Base-by-base conservation (phyloP, 2,329 filamentous ascomycete genomes). In the Pyricularia sp. region DNA sequence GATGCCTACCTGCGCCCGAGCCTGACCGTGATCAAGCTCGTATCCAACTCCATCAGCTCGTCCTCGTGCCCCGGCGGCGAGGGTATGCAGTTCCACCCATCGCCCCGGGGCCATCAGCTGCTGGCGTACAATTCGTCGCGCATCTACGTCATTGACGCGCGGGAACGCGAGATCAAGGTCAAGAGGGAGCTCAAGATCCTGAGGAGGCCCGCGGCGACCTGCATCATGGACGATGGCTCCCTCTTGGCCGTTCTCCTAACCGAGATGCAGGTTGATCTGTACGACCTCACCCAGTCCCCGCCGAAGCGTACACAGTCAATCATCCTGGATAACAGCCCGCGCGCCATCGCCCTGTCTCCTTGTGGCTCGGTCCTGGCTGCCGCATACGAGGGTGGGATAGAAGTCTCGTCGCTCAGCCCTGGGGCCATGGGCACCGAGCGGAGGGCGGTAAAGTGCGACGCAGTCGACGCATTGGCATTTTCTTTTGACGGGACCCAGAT, bases 351-450 rank as follows among this genome's bases (percentile, higher is more conserved):
- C 19, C 78, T 96, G 33, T 93, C 91, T 0, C 90, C 91, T 1
- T 90, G 88, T 68, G 91, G 90, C 28, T 86, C 88, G 59, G 89
- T 96, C 16, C 77, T 96, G 60, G 92, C 92, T 28, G 88, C 91
- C 19, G 91, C 91, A 8, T 96, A 93, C 74, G 87, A 91, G 71
- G 89, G 90, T 65, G 90, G 90, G n/a, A 93, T 96, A 67, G 92
- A 96, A 74, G 89, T 96, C 0, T 87, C 90, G 31, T 89, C 91
- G 5, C 78, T 96, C 53, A 84, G 84, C 62, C 79, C 87, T 2
- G 83, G 81, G 64, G 85, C 84, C 30, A 71, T 88, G 31, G 75
- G 83, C 13, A 89, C 84, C 0, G 88, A 92, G 69, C 82, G 88
- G 70, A 82, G 90, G 69, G 84, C 89, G 12, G 89, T 93, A 65